Base-by-base conservation (phyloP, 176 grass and related monocot species). In the Oryza longistaminata region DNA sequence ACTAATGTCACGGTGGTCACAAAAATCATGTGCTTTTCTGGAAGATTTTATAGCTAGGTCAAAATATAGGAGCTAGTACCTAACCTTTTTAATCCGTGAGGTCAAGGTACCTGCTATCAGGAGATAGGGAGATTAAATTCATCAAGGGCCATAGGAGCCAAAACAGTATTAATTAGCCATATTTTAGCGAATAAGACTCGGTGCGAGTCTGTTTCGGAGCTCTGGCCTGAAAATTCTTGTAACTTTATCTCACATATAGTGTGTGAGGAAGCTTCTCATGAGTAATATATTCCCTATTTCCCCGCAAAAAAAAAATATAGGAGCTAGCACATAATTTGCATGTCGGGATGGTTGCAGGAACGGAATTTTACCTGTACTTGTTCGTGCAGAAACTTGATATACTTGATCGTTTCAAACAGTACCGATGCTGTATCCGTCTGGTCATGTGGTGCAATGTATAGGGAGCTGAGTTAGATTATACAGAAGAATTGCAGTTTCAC, bases 381-480 rank as follows among this genome's bases (percentile, higher is more conserved):
- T 53, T 98, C 93, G n/a, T 98, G 93, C 70, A 98, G 84, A 85
- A 95, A 71, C 81, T 88, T 90, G 85, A 98, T 98, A 21, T 91
- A 95, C 31, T 98, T 95, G 60, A 93, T 88, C 26, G 96, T 88
- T 76, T 98, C 96, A 22, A 90, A 81, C 70, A 98, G 83, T 62
- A 98, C 96, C 15, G 96, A 98, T 50, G 96, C 91, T 42, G 93
- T 98, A 70, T 98, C 96, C 43, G 96, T 98, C 96, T 98, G 88
- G 45, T 64, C 91, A 39, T 33, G 70, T 22, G 58, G n/a, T 27
- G 4, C 9, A 64, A 21, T 80, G 70, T 3, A 73, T 17, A 29
- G 11, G 15, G 25, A 10, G 17, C 48, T 72, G 25, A 14, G 24
- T 71, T 72, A 55, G 37, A 42, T 31, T 46, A 34, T 37, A 19